Base-by-base conservation (phyloP, 148 eudicot species). In the Salicornia ramosissima region DNA sequence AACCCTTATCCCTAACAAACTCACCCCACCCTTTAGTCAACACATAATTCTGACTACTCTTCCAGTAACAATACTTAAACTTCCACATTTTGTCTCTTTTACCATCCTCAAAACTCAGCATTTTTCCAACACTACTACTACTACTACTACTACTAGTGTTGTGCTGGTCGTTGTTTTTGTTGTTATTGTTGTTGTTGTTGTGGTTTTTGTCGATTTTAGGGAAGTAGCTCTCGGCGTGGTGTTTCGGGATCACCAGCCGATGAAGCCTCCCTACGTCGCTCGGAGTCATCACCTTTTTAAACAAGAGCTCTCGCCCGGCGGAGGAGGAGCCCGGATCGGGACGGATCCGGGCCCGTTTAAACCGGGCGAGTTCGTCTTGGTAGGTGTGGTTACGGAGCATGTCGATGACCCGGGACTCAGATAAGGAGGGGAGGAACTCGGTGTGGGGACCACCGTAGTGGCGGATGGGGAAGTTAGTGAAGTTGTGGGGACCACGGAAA, bases 231-330 rank as follows among this genome's bases (percentile, higher is more conserved):
- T 62, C 66, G 12, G 76, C 81, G 12, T 61, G 40, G 56, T 63
- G 53, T 26, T 73, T 72, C 0, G 80, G 80, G 16, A 77, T 70
- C 3, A 67, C 77, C 7, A 78, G 74, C 26, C 81, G 60, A 22
- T 78, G 74, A 13, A 74, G 81, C 43, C 49, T 78, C 42, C 81
- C 74, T 45, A 78, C 81, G 39, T 78, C 81, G 49, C 81, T 78
- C 5, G 81, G 78, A 10, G 78, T 78, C 28, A 78, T 18, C 34
- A 69, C 81, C 67, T 78, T 78, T 19, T 78, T 74, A 6, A 78
- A 78, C 22, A 78, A 61, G 15, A 47, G 63, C 18, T 65, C 59
- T 10, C 58, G n/a, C n/a, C n/a, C n/a, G n/a, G n/a, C n/a, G n/a
- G n/a, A n/a, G n/a, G n/a, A n/a, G 6, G 40, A 36, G 8, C 40